A percentile compares a stretch with the other conserved stretches of the same genome.
Evolutionary conservation across 345 rosid species (phyloP).

Genomic region (Brassica juncea): DNA sequence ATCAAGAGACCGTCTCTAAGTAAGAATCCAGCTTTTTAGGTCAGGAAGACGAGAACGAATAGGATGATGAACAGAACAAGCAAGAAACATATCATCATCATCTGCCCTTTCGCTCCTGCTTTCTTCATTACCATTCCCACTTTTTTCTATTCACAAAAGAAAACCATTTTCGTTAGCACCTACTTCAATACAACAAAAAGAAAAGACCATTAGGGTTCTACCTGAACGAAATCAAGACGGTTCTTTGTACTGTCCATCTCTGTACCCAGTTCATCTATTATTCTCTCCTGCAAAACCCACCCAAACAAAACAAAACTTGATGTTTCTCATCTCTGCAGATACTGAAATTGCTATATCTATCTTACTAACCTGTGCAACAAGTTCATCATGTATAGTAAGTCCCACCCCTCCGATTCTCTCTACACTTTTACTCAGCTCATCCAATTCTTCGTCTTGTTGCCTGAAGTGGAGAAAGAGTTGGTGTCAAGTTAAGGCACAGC

Average conservation of each 20-base stretch:
- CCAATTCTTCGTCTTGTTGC: constrained; percentile 98
- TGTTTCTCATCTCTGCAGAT: constrained; percentile 25
- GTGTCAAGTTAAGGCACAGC: constrained; percentile 12
- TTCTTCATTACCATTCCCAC: constrained; percentile 99
- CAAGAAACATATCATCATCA: constrained; percentile 89
- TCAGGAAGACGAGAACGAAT: constrained; percentile 84
- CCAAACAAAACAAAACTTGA: constrained; percentile 8
- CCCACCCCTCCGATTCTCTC: constrained; percentile 95
- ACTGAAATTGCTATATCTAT: background rate
- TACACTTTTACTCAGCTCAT: constrained; percentile 91
- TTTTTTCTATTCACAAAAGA: constrained; percentile 56
- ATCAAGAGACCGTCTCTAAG: background rate
- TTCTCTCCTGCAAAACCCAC: constrained; percentile 63
- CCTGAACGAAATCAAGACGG: constrained; percentile 92
- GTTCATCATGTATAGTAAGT: constrained; percentile 97
- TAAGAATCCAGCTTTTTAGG: constrained; percentile 38
- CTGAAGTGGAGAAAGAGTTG: constrained; percentile 40
- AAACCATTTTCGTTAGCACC: background rate
- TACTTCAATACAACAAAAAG: background rate
- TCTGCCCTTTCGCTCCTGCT: constrained; percentile 89
- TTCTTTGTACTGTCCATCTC: constrained; percentile 96
- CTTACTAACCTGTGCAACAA: constrained; percentile 68
- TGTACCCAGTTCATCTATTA: constrained; percentile 71
- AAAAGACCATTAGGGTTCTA: background rate
- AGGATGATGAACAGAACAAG: constrained; percentile 78